Base-by-base conservation (phyloP, 352 stramenopile species). In the Phytophthora melonis region DNA sequence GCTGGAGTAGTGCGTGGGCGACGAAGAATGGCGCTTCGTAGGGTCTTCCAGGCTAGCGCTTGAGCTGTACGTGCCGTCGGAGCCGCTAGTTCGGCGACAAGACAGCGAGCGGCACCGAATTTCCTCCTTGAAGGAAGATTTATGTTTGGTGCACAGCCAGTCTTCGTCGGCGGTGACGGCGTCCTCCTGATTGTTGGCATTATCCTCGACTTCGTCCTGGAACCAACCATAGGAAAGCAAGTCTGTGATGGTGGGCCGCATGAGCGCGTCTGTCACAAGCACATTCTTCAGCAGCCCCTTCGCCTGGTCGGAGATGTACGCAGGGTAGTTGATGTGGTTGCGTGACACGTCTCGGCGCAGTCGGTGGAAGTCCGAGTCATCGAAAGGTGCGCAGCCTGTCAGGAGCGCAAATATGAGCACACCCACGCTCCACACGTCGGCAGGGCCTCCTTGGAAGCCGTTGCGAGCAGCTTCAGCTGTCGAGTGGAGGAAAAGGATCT, bases 351-450 rank as follows among this genome's bases (percentile, higher is more conserved):
- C 87, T 47, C 83, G 70, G 21, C 87, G 86, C 56, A 95, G 70
- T 19, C 73, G 66, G 14, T 86, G 58, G 63, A 94, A 94, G 47
- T 83, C 83, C 54, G 86, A 93, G 78, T 94, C 89, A 67, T 95
- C 86, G 36, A 92, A 95, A 50, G 87, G 89, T 32, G 89, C 85
- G 41, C 89, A 95, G 66, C 89, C 89, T 53, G 87, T 95, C 27
- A 94, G 69, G n/a, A 95, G 75, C 23, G 87, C 89, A 63, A 94
- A 95, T 69, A 95, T 90, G 25, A 95, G 74, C 54, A 95, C 84
- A 57, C 85, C 87, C 23, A 92, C 66, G 59, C 89, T 93, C 89
- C 89, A 94, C 19, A 95, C 86, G 49, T 95, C 89, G 4, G 87
- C 87, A 13, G 87, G 89, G 8, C 77, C 86, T 23, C 86, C 87